Evolutionary conservation across 192 early-diverging fungal genomes (phyloP), one percentile per base, ranked within the genome.

Genomic region (Backusella tarrabulga): DNA sequence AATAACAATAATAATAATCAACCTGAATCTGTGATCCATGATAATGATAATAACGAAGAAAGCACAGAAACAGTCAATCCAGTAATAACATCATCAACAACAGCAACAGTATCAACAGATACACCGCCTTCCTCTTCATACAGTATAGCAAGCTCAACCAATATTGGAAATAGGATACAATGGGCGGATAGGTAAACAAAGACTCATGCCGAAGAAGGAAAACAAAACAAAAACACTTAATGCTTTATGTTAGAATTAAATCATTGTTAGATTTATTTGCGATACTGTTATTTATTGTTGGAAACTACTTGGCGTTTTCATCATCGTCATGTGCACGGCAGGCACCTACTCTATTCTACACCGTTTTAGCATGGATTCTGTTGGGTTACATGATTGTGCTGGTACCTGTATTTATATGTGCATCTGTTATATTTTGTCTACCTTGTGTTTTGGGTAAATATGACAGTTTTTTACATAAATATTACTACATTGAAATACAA

Each of bases 261-360:
- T 87, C 86, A 12, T 71, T 88, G 52, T 79, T 93, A 8, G 88
- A 91, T 69, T 38, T 91, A n/a, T 81, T 87, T 78, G 83, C 87
- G 15, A 84, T 88, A n/a, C 77, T 90, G 12, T 84, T 90, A 85
- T 94, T 92, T 73, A 79, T 94, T 56, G 70, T 88, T 68, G 93
- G 91, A 75, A 95, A 94, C 77, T 91, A 90, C 76, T 89, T 90
- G 73, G 75, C 91, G 32, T 93, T 94, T 29, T 73, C 77, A 81
- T 84, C 29, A 81, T 82, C 63, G 66, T 73, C 14, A 68, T 92
- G 88, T 77, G 76, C 77, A 23, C 4, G 67, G 0, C 79, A 77
- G 50, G 90, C 92, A 42, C 90, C 90, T 5, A 76, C 80, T 38
- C 77, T 94, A 5, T 93, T 91, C 68, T 90, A 90, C 38, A 76